Evolutionary conservation across 2,329 filamentous ascomycete species (phyloP).

Genomic region (Fusarium dimerum): DNA sequence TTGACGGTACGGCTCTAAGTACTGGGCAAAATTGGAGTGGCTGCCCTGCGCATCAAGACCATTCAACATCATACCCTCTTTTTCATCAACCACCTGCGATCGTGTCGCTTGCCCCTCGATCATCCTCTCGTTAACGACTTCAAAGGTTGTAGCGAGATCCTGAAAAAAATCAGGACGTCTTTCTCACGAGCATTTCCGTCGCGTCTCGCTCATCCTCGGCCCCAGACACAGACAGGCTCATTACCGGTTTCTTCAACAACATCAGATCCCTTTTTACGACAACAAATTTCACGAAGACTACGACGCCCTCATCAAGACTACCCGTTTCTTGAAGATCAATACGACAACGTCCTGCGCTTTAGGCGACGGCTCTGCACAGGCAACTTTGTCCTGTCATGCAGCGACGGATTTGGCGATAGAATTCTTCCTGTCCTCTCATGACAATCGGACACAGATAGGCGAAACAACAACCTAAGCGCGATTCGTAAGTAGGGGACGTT

Average conservation of each 20-base stretch:
- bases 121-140: not conserved
- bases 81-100: constrained; percentile 17
- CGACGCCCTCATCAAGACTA: not conserved
- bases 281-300: constrained; percentile 2
- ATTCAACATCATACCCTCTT: constrained; percentile 13
- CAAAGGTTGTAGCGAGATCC: constrained; percentile 3
- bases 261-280: constrained; percentile 1
- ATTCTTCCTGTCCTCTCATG: constrained; percentile 19
- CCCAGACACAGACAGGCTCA: not conserved
- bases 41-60: constrained; percentile 18
- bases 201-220: constrained; percentile 8
- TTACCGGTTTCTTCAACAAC: not conserved
- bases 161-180: not conserved
- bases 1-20: constrained; percentile 6
- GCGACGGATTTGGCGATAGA: constrained; percentile 15
- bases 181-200: constrained; percentile 5
- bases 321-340: constrained; percentile 1
- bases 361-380: constrained; percentile 21
- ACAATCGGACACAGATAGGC: constrained; percentile 14
- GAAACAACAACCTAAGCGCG: constrained; percentile 10
- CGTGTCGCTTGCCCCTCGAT: constrained; percentile 12
- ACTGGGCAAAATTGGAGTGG: constrained; percentile 20
- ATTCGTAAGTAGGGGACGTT: constrained; percentile 17
- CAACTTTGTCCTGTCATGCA: constrained; percentile 23
- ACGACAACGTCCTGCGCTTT: constrained; percentile 11